Conservation (phyloP, 352 stramenopile species). For the Phytophthora cajani region DNA sequence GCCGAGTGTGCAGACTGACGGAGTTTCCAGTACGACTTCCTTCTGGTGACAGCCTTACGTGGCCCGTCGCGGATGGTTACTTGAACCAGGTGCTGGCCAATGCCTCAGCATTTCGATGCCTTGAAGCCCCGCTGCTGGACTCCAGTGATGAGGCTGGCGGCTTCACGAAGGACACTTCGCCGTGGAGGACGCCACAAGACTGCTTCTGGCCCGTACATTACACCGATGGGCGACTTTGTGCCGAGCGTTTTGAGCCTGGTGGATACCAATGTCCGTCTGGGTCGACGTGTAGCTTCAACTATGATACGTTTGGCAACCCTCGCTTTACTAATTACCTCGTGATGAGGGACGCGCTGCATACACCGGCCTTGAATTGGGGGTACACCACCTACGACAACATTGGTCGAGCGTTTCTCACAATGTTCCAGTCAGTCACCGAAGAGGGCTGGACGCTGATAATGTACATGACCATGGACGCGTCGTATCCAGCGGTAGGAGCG, state of each 20-base stretch:
- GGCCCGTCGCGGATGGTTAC: slow-evolving; percentile 56
- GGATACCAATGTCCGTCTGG: slow-evolving; percentile 46
- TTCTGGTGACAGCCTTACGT: slow-evolving; percentile 32
- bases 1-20: slow-evolving; percentile 73
- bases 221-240: slow-evolving; percentile 72
- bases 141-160: slow-evolving; percentile 40
- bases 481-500: slow-evolving; percentile 52
- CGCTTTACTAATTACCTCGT: slow-evolving; percentile 52
- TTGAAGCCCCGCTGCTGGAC: slow-evolving; percentile 42
- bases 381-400: slow-evolving; percentile 94
- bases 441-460: slow-evolving; percentile 93
- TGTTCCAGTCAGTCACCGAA: slow-evolving; percentile 92
- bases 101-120: slow-evolving; percentile 40
- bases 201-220: slow-evolving; percentile 93
- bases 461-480: slow-evolving; percentile 79
- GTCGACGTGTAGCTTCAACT: slow-evolving; percentile 64
- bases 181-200: slow-evolving; percentile 62
- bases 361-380: slow-evolving; percentile 75
- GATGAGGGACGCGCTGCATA: slow-evolving; percentile 60
- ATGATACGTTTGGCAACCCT: slow-evolving; percentile 61
- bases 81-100: slow-evolving; percentile 45
- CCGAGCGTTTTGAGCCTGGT: slow-evolving; percentile 32
- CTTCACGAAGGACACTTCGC: slow-evolving; percentile 64
- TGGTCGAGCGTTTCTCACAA: slow-evolving; percentile 85
- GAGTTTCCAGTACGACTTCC: slow-evolving; percentile 66